Base-by-base conservation (phyloP, 106 monocot genomes). In the Vanilla planifolia region DNA sequence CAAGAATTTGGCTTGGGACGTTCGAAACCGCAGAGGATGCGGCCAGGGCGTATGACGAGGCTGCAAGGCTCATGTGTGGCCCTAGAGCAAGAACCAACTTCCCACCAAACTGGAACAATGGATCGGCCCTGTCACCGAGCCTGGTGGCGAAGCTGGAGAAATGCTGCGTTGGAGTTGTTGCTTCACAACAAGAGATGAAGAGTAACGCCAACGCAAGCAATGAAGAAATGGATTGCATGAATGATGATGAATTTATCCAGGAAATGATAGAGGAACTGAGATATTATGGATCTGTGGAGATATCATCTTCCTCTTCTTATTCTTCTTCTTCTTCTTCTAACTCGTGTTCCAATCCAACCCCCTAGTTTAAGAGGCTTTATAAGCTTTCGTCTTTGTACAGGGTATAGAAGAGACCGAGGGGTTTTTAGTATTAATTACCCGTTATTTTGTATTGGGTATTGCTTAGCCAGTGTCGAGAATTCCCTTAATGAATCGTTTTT, bases 261-360 rank as follows among this genome's bases (percentile, higher is more conserved):
- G 78, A 96, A 81, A 96, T 96, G 95, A 96, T 96, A 21, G 80
- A 86, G 63, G 95, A 96, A 84, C 83, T 96, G 28, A 79, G 66
- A 47, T 84, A 90, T 58, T 65, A 81, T 56, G 90, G 90, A 8
- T 81, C 89, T 57, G 60, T 96, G 5, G 90, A 90, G 80, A 80
- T 96, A 17, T 75, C 74, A 55, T 59, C 74, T 2, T 60, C 61
- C 4, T 60, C 34, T 63, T 55, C 77, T 13, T 60, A 48, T 45
- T 73, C 77, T 11, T 55, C 63, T 23, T 43, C 70, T 51, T 41
- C 46, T 8, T 71, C 71, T 28, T 71, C 65, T 48, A 26, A 51
- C 51, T 25, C 3, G 40, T 52, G 25, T 27, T 61, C 61, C 6
- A 10, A 6, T 34, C 56, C 19, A 52, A 29, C 2, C 34, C 56